A percentile compares a stretch with the other conserved stretches of the same genome.
Evolutionary conservation across 108 stramenopile species (phyloP).

Genomic region (Skeletonema costatum): DNA sequence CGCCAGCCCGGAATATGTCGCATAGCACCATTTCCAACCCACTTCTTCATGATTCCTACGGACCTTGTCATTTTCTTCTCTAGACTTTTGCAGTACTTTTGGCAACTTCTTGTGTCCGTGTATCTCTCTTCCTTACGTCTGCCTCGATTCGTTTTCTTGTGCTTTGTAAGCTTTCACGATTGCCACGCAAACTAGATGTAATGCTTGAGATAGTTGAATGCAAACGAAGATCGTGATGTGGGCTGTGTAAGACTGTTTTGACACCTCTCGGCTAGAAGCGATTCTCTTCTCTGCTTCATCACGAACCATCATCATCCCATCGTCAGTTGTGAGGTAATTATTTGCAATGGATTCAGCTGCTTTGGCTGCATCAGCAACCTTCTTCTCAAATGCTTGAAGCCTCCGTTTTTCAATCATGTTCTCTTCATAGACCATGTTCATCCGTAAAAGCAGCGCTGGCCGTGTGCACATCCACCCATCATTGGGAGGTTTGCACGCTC

Average conservation of each 20-base stretch:
- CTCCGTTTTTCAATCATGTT: slow-evolving; percentile 43
- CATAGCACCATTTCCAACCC: slow-evolving; percentile 38
- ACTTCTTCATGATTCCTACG: slow-evolving; percentile 27
- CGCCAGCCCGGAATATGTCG: slow-evolving; percentile 45
- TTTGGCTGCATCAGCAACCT: slow-evolving; percentile 22
- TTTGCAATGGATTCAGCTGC: slow-evolving; percentile 26
- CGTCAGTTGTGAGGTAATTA: slow-evolving; percentile 32
- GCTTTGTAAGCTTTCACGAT: slow-evolving; percentile 15
- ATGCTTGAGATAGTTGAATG: background rate
- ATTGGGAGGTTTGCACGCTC: slow-evolving; percentile 33
- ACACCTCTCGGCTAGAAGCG: background rate
- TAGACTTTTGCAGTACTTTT: slow-evolving; percentile 15
- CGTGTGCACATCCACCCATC: slow-evolving; percentile 50
- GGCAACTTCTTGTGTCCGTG: slow-evolving; percentile 20
- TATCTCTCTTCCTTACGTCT: slow-evolving; percentile 33
- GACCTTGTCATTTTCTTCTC: slow-evolving; percentile 23
- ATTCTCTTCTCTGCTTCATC: slow-evolving; percentile 41
- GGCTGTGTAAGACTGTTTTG: background rate
- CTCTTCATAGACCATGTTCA: slow-evolving; percentile 43
- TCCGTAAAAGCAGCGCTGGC: slow-evolving; percentile 41
- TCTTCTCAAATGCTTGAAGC: slow-evolving; percentile 14
- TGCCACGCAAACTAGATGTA: background rate
- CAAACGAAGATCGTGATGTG: background rate
- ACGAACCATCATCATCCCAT: slow-evolving; percentile 26
- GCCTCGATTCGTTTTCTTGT: slow-evolving; percentile 28